Percentiles rank a stretch among this genome's conserved stretches.
These are phyloP conservation scores for Ustilago hordei DNA, from an alignment of 1,284 basidiomycete species.

Conservation along the genomic window DNA sequence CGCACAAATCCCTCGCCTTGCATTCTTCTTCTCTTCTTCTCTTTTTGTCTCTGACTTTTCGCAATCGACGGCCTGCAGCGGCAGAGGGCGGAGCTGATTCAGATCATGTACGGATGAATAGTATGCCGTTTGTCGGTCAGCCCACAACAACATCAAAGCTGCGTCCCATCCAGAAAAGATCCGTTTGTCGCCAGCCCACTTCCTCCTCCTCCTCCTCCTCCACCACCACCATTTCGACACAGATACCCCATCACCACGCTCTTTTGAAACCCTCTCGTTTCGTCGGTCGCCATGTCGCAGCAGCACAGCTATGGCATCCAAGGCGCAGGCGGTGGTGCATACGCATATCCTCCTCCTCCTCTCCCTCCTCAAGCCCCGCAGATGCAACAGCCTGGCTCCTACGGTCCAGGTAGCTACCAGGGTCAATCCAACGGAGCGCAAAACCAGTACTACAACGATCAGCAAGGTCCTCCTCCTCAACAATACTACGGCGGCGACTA, in stretches of 20 bases:
- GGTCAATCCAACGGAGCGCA: slow-evolving; percentile 57
- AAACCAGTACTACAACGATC: slow-evolving; percentile 53
- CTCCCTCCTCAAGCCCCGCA: slow-evolving; percentile 21
- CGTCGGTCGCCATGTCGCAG: slow-evolving; percentile 38
- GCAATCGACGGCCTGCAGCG: slow-evolving; percentile 12
- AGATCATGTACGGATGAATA: neutral
- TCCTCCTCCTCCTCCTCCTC: neutral
- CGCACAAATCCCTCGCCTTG: too few relatives aligned
- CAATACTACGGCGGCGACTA: slow-evolving; percentile 50
- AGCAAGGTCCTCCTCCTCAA: slow-evolving; percentile 28
- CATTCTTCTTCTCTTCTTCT: too few relatives aligned
- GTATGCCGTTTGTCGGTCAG: too few relatives aligned
- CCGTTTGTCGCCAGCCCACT: neutral
- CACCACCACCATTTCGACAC: slow-evolving; percentile 5
- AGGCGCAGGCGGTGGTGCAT: slow-evolving; percentile 16
- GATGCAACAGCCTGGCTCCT: slow-evolving; percentile 41
- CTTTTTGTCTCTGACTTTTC: slow-evolving; percentile 4
- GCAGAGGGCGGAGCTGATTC: neutral
- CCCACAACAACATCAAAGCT: too few relatives aligned
- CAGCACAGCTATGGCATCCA: slow-evolving; percentile 17
- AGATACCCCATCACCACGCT: neutral
- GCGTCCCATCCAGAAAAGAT: neutral
- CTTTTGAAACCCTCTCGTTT: neutral
- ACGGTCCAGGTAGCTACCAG: slow-evolving; percentile 40
- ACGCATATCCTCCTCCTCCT: slow-evolving; percentile 27